phyloP scores from a whole-genome alignment of 139 green algal genomes.

The Volvox africanus region DNA sequence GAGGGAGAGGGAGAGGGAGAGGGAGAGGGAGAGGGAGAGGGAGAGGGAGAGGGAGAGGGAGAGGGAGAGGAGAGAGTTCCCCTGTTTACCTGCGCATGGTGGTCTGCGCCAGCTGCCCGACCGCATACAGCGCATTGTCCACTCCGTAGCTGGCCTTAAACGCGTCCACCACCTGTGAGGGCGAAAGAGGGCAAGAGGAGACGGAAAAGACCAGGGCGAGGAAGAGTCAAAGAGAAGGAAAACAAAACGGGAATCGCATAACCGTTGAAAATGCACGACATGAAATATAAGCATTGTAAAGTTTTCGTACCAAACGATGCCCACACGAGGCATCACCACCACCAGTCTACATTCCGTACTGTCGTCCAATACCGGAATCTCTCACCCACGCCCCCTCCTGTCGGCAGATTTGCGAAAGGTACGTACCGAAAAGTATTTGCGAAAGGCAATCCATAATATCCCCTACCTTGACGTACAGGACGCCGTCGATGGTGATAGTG shows the following conservation, averaged over 20 bases:
- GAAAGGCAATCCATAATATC: too few relatives aligned
- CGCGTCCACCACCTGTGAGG: constrained; percentile 87
- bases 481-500: constrained; percentile 95
- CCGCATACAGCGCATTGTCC: constrained; percentile 92
- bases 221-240: background rate
- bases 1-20: background rate
- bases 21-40: background rate
- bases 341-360: too few relatives aligned
- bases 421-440: too few relatives aligned
- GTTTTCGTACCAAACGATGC: too few relatives aligned
- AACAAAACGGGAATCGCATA: too few relatives aligned
- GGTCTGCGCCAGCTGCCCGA: constrained; percentile 96
- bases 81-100: constrained; percentile 82
- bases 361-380: too few relatives aligned
- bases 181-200: background rate
- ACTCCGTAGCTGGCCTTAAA: constrained; percentile 93
- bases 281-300: too few relatives aligned
- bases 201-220: background rate
- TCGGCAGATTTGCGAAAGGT: too few relatives aligned
- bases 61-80: background rate
- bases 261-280: too few relatives aligned
- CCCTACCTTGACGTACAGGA: constrained; percentile 94
- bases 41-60: background rate
- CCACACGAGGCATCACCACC: too few relatives aligned
- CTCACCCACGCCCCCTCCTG: too few relatives aligned